These are phyloP conservation scores for Plicaturopsis crispa DNA, from an alignment of 768 basidiomycete species.

Conservation along the genomic window DNA sequence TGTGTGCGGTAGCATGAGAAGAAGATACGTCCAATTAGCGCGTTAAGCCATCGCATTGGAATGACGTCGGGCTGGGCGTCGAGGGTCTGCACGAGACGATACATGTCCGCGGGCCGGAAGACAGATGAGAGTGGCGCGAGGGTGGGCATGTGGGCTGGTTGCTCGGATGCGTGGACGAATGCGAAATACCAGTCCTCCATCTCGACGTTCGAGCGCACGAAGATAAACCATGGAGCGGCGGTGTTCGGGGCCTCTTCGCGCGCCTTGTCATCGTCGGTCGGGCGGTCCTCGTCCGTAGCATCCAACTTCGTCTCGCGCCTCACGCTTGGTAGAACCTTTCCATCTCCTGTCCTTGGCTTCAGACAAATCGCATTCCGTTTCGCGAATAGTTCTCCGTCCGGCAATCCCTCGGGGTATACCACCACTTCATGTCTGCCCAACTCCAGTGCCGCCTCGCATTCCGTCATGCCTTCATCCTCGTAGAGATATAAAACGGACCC, in stretches of 20 bases:
- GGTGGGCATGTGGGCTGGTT: slow-evolving; percentile 54
- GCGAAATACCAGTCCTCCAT: slow-evolving; percentile 98
- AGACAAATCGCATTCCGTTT: slow-evolving; percentile 86
- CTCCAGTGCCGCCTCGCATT: slow-evolving; percentile 89
- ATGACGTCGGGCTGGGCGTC: slow-evolving; percentile 95
- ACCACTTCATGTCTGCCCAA: slow-evolving; percentile 70
- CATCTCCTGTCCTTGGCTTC: slow-evolving; percentile 26
- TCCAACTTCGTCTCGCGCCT: slow-evolving; percentile 45
- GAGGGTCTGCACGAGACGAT: slow-evolving; percentile 70
- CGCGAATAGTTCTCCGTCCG: slow-evolving; percentile 87
- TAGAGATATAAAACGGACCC: slow-evolving; percentile 88
- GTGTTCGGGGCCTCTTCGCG: slow-evolving; percentile 44
- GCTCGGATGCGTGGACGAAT: slow-evolving; percentile 64
- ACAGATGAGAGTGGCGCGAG: slow-evolving; percentile 54
- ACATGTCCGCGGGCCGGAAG: slow-evolving; percentile 77
- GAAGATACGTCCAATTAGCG: slow-evolving; percentile 86
- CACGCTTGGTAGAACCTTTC: slow-evolving; percentile 39
- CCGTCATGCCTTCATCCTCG: slow-evolving; percentile 85
- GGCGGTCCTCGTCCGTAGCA: slow-evolving; percentile 18
- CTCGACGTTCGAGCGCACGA: slow-evolving; percentile 77
- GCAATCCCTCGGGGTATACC: slow-evolving; percentile 65
- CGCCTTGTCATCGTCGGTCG: slow-evolving; percentile 26
- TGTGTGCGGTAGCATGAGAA: slow-evolving; percentile 87
- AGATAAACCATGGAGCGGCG: slow-evolving; percentile 85
- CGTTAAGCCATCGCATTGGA: slow-evolving; percentile 97